Conservation (phyloP, 495 filamentous ascomycete genomes). For the Trichoderma parareesei region DNA sequence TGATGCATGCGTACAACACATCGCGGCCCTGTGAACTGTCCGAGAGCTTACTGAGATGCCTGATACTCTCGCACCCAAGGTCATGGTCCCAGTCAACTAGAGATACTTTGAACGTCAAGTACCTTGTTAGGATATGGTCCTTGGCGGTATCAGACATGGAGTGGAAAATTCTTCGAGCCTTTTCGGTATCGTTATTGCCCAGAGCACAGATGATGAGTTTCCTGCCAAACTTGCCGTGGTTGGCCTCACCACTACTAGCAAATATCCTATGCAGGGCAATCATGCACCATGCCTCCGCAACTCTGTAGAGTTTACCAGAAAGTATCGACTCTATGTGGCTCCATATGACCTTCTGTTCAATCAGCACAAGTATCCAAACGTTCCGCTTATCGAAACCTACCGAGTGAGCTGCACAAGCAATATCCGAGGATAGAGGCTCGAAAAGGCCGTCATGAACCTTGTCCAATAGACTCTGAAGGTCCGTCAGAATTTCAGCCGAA, state of each 20-base stretch:
- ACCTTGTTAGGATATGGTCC: conserved; percentile 56
- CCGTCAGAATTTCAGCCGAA: background rate
- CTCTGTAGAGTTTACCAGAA: conserved; percentile 41
- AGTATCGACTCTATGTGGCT: conserved; percentile 57
- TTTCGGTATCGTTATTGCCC: conserved; percentile 41
- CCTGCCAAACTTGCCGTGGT: conserved; percentile 53
- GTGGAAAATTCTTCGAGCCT: conserved; percentile 47
- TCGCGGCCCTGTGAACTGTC: conserved; percentile 20
- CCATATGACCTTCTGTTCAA: conserved; percentile 57
- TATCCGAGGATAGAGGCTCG: conserved; percentile 40
- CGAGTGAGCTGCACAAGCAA: conserved; percentile 63
- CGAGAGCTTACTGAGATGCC: conserved; percentile 22
- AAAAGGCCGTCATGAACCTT: conserved; percentile 18
- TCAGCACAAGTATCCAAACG: background rate
- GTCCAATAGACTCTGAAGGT: conserved; percentile 13
- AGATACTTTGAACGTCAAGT: conserved; percentile 68
- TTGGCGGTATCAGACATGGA: conserved; percentile 51
- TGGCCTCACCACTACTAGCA: conserved; percentile 50
- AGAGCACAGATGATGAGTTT: conserved; percentile 64
- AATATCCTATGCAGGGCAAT: conserved; percentile 61
- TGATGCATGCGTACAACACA: conserved; percentile 66
- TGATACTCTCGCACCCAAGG: conserved; percentile 36
- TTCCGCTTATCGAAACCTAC: conserved; percentile 30
- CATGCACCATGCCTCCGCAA: conserved; percentile 62
- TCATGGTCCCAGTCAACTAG: conserved; percentile 49